Evolutionary conservation across 2,329 filamentous ascomycete species (phyloP).

Genomic region (Westerdykella aurantiaca): DNA sequence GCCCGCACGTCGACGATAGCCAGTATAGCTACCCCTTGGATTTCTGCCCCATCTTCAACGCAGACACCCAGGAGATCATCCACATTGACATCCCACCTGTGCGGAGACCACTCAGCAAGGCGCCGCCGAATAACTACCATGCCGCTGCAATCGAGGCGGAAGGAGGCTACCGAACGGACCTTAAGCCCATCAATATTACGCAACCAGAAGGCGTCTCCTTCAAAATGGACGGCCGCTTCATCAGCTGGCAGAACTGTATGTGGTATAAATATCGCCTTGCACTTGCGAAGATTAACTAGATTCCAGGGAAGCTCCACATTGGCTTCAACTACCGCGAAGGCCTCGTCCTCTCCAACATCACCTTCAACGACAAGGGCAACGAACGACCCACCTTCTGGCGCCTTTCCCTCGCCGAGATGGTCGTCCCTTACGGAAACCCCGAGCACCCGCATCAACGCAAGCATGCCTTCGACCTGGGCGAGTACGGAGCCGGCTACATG

Average conservation of each 20-base stretch:
- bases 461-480: constrained; percentile 74
- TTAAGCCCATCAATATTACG: constrained; percentile 84
- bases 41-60: constrained; percentile 88
- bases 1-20: constrained; percentile 75
- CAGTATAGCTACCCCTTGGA: constrained; percentile 90
- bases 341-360: constrained; percentile 84
- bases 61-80: constrained; percentile 70
- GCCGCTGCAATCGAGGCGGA: constrained; percentile 64
- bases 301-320: constrained; percentile 57
- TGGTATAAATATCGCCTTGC: too few species aligned
- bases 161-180: constrained; percentile 68
- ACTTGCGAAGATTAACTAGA: too few species aligned
- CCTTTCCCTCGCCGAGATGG: constrained; percentile 87
- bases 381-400: constrained; percentile 80
- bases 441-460: constrained; percentile 76
- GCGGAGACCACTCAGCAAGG: constrained; percentile 67
- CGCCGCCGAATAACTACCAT: constrained; percentile 72
- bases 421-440: constrained; percentile 80
- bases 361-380: constrained; percentile 75
- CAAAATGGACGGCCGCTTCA: constrained; percentile 63
- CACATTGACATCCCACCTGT: constrained; percentile 78
- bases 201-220: constrained; percentile 89
- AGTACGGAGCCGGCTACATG: constrained; percentile 80
- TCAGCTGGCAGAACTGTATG: constrained; percentile 91
- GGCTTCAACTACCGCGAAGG: constrained; percentile 95